These are phyloP conservation scores for Lodderomyces jiufengensis DNA, from an alignment of 1,139 yeast species.

Conservation along the genomic window DNA sequence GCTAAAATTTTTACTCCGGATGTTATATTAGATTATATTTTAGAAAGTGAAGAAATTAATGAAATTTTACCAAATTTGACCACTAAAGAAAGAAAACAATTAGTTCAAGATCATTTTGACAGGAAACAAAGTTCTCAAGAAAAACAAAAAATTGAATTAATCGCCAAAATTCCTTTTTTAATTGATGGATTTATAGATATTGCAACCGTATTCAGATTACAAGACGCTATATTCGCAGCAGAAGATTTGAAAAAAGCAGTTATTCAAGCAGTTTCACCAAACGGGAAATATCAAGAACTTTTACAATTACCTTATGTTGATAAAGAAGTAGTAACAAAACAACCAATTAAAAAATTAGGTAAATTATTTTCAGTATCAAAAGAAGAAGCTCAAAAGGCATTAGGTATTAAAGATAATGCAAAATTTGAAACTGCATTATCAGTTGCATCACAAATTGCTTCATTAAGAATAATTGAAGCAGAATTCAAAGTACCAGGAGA, in stretches of 20 bases:
- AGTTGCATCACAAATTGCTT: constrained; percentile 67
- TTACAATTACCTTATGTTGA: constrained; percentile 80
- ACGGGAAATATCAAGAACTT: constrained; percentile 56
- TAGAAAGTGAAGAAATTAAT: constrained; percentile 61
- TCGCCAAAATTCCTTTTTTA: constrained; percentile 62
- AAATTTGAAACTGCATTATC: constrained; percentile 48
- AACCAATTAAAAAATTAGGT: constrained; percentile 57
- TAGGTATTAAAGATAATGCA: constrained; percentile 51
- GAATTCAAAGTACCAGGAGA: constrained; percentile 90
- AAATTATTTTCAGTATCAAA: constrained; percentile 58
- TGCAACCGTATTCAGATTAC: constrained; percentile 72
- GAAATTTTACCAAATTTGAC: constrained; percentile 37
- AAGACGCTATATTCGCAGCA: constrained; percentile 59
- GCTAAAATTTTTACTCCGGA: constrained; percentile 62
- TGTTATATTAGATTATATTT: constrained; percentile 59
- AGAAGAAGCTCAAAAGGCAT: constrained; percentile 50
- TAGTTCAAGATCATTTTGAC: constrained; percentile 55
- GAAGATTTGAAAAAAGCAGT: constrained; percentile 69
- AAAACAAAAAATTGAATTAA: constrained; percentile 49
- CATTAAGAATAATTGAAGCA: constrained; percentile 64
- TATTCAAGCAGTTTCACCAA: constrained; percentile 71
- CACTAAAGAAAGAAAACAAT: constrained; percentile 43
- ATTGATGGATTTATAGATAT: constrained; percentile 76
- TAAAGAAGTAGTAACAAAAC: constrained; percentile 38
- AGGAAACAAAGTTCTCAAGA: constrained; percentile 42